Percentiles rank a stretch among this genome's conserved stretches.
These are phyloP conservation scores for Fusarium tjaetaba DNA, from an alignment of 2,329 filamentous ascomycete genomes.

Conservation along the genomic window DNA sequence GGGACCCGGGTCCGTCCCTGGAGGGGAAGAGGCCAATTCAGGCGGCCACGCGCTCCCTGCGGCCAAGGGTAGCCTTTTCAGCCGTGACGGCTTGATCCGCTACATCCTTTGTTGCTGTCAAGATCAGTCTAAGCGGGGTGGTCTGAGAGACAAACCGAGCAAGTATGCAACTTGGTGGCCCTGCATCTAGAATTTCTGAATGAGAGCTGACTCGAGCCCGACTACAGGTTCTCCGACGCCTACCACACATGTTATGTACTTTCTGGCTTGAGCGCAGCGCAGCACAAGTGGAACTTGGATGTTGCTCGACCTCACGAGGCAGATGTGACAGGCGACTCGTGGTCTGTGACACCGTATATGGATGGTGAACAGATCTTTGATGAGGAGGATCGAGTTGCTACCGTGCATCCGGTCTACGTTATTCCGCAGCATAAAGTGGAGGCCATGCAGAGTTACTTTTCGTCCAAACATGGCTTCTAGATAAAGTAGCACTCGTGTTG, in stretches of 20 bases:
- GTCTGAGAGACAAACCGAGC: slow-evolving; percentile 91
- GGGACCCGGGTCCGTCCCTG: slow-evolving; percentile 51
- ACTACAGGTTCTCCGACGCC: slow-evolving; percentile 75
- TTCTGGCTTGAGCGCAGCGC: slow-evolving; percentile 82
- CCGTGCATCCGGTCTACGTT: slow-evolving; percentile 86
- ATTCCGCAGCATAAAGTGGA: slow-evolving; percentile 78
- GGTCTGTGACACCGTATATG: slow-evolving; percentile 60
- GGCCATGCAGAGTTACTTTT: slow-evolving; percentile 72
- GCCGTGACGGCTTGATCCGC: slow-evolving; percentile 82
- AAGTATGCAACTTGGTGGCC: slow-evolving; percentile 66
- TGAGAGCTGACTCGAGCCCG: slow-evolving; percentile 35
- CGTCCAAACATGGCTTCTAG: slow-evolving; percentile 66
- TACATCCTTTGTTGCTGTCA: slow-evolving; percentile 94
- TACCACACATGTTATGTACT: slow-evolving; percentile 96
- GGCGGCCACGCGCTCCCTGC: slow-evolving; percentile 45
- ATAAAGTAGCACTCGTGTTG: slow-evolving; percentile 31
- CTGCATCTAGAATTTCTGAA: slow-evolving; percentile 18
- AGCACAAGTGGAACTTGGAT: slow-evolving; percentile 70
- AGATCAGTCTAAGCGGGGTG: slow-evolving; percentile 74
- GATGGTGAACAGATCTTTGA: slow-evolving; percentile 73
- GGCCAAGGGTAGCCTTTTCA: slow-evolving; percentile 69
- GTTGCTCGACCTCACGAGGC: slow-evolving; percentile 46
- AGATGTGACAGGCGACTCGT: slow-evolving; percentile 53
- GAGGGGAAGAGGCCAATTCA: slow-evolving; percentile 43
- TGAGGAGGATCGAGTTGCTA: slow-evolving; percentile 72